Conservation (phyloP, 805 yeast genomes). For the Candida alai region DNA sequence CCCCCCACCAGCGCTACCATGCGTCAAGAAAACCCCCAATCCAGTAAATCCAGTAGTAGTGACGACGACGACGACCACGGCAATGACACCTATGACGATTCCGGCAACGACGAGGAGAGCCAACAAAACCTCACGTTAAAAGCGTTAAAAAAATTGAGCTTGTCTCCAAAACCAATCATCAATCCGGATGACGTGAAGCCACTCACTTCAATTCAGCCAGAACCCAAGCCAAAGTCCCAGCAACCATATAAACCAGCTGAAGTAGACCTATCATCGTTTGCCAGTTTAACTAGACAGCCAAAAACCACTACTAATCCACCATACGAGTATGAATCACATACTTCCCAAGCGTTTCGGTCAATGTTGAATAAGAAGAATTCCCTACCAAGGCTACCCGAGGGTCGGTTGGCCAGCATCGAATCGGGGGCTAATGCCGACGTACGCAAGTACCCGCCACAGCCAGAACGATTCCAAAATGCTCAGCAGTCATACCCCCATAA, state of each 20-base stretch:
- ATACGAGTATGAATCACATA: slow-evolving; percentile 4
- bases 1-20: no score
- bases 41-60: not conserved
- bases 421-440: slow-evolving; percentile 3
- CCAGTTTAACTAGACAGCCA: slow-evolving; percentile 44
- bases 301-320: slow-evolving; percentile 15
- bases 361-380: slow-evolving; percentile 5
- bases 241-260: slow-evolving; percentile 45
- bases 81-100: slow-evolving; percentile 22
- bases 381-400: slow-evolving; percentile 11
- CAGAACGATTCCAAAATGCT: slow-evolving; percentile 2
- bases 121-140: slow-evolving; percentile 41
- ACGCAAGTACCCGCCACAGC: not conserved
- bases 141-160: slow-evolving; percentile 40
- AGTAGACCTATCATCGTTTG: slow-evolving; percentile 41
- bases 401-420: slow-evolving; percentile 1
- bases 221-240: slow-evolving; percentile 6
- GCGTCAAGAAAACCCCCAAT: not conserved
- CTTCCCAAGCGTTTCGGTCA: slow-evolving; percentile 1
- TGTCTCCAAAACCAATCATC: slow-evolving; percentile 37
- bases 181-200: slow-evolving; percentile 21
- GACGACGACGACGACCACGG: not conserved
- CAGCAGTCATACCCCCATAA: no score
- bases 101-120: slow-evolving; percentile 2
- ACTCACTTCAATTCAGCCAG: not conserved